Evolutionary conservation across 768 basidiomycete genomes (phyloP).

Genomic region (Serpula lacrymans): DNA sequence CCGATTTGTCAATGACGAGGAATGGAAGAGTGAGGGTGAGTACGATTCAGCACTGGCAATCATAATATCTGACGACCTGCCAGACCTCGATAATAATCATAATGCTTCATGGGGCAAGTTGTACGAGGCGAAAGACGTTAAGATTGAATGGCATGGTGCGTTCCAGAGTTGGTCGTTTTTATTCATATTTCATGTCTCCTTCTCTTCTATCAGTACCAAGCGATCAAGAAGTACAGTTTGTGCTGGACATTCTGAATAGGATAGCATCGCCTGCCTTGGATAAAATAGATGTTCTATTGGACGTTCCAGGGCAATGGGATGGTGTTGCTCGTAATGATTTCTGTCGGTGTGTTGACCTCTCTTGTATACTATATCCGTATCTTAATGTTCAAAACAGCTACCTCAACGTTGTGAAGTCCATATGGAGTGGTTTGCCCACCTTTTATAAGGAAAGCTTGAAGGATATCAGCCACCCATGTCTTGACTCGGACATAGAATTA

Average conservation of each 20-base stretch:
- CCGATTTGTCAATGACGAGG: constrained; percentile 77
- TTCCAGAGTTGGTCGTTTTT: background rate
- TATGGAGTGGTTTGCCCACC: constrained; percentile 75
- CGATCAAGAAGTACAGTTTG: constrained; percentile 70
- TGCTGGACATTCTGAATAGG: constrained; percentile 70
- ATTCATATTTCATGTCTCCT: constrained; percentile 12
- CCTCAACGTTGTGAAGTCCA: constrained; percentile 67
- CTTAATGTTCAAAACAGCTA: constrained; percentile 39
- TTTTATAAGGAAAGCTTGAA: constrained; percentile 58
- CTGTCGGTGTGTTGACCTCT: constrained; percentile 57
- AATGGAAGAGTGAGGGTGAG: constrained; percentile 76
- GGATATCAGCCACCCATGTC: constrained; percentile 51
- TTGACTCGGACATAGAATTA: constrained; percentile 61
- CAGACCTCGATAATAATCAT: constrained; percentile 64
- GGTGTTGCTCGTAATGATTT: constrained; percentile 72
- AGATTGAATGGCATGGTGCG: constrained; percentile 86
- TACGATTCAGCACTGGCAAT: constrained; percentile 9
- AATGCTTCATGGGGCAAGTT: constrained; percentile 76
- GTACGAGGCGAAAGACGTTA: constrained; percentile 74
- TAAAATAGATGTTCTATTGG: constrained; percentile 62
- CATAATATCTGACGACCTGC: constrained; percentile 5
- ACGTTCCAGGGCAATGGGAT: constrained; percentile 57
- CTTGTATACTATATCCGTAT: background rate
- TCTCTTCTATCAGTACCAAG: constrained; percentile 21
- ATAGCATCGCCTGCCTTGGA: constrained; percentile 66